Conservation (phyloP, 1,284 basidiomycete genomes). For the Ganoderma leucocontextum region DNA sequence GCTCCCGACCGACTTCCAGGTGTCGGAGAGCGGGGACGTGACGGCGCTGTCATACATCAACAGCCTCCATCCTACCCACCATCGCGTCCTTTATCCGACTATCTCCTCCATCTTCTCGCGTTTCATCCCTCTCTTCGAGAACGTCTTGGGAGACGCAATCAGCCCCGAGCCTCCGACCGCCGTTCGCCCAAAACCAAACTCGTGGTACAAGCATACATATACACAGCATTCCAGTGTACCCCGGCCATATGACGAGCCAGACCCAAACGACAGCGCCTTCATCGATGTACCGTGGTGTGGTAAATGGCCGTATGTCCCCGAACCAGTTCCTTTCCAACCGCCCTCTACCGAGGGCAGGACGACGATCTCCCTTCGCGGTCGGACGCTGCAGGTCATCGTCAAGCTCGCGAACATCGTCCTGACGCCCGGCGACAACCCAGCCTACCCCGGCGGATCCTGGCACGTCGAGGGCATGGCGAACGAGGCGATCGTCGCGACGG, state of each 20-base stretch:
- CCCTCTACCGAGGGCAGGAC: background rate
- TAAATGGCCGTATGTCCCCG: slow-evolving; percentile 14
- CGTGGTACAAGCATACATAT: slow-evolving; percentile 9
- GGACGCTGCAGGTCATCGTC: slow-evolving; percentile 20
- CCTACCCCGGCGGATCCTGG: slow-evolving; percentile 41
- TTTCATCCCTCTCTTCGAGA: slow-evolving; percentile 20
- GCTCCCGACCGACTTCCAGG: slow-evolving; percentile 20
- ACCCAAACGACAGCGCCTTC: background rate
- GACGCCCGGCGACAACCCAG: background rate
- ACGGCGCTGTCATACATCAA: slow-evolving; percentile 13
- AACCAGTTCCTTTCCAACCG: slow-evolving; percentile 11
- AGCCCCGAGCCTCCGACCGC: background rate
- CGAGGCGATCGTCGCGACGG: slow-evolving; percentile 48
- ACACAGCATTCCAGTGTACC: background rate
- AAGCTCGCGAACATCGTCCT: slow-evolving; percentile 9
- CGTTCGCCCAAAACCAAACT: background rate
- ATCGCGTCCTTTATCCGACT: background rate
- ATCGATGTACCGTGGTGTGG: background rate
- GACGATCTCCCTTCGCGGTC: background rate
- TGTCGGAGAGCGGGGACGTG: slow-evolving; percentile 9
- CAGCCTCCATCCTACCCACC: slow-evolving; percentile 13
- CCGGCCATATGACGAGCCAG: background rate
- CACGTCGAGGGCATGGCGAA: slow-evolving; percentile 51
- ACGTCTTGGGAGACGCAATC: slow-evolving; percentile 7
- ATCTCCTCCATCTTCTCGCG: slow-evolving; percentile 13